These are phyloP conservation scores for Logfia minima DNA, from an alignment of 129 eudicot species.

Conservation along the genomic window DNA sequence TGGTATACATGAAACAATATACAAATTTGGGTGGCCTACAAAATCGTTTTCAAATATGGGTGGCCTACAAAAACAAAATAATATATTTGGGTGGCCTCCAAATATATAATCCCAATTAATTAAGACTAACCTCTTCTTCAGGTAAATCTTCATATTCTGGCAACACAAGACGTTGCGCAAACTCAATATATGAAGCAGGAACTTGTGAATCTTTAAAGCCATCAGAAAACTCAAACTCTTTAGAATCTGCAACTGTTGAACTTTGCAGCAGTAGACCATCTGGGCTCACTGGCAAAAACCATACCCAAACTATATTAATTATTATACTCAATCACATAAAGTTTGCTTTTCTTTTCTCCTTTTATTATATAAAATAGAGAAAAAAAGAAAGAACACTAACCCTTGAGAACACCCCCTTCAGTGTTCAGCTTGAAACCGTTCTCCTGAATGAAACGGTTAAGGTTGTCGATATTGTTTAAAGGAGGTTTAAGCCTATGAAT, in stretches of 20 bases:
- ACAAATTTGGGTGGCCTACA: too few relatives aligned
- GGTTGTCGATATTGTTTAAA: constrained; percentile 53
- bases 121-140: constrained; percentile 51
- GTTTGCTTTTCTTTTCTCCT: neutral
- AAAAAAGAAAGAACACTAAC: constrained; percentile 31
- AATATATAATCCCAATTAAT: too few relatives aligned
- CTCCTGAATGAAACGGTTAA: constrained; percentile 68
- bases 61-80: too few relatives aligned
- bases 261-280: constrained; percentile 89
- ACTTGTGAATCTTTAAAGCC: constrained; percentile 53
- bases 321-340: neutral
- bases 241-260: constrained; percentile 91
- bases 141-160: constrained; percentile 73
- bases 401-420: constrained; percentile 89
- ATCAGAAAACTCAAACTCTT: constrained; percentile 65
- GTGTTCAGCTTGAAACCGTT: constrained; percentile 87
- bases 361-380: neutral
- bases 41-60: too few relatives aligned
- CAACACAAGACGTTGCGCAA: constrained; percentile 87
- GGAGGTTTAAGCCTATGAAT: constrained; percentile 65
- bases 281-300: constrained; percentile 74
- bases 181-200: constrained; percentile 90
- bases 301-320: neutral
- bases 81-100: too few relatives aligned
- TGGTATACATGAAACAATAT: too few relatives aligned